phyloP scores from a whole-genome alignment of 75 land plant species.

The Selaginella moellendorffii region DNA sequence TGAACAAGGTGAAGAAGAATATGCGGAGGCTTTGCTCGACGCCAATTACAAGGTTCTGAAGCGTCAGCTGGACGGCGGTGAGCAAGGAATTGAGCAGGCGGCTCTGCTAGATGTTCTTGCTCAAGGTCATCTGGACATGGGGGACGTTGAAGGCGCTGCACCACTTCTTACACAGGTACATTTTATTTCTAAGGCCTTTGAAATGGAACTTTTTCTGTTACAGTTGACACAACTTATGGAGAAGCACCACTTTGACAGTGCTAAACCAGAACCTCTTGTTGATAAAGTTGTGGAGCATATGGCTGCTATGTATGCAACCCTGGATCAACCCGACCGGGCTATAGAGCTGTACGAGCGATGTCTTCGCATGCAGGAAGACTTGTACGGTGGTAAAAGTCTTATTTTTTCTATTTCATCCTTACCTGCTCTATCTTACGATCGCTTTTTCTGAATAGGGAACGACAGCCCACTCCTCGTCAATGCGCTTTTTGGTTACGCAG shows the following conservation, averaged over 20 bases:
- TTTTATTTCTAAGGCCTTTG: neutral
- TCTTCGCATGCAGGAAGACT: constrained; percentile 37
- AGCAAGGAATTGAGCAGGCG: constrained; percentile 53
- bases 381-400: neutral
- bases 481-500: constrained; percentile 51
- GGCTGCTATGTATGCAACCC: constrained; percentile 55
- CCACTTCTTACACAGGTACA: constrained; percentile 43
- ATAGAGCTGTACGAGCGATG: constrained; percentile 31
- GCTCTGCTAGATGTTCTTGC: constrained; percentile 67
- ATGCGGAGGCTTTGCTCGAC: constrained; percentile 39
- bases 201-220: too few species aligned
- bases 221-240: too few species aligned
- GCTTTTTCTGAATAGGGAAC: constrained; percentile 31
- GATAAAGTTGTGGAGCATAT: constrained; percentile 52
- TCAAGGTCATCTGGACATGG: constrained; percentile 42
- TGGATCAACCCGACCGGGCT: constrained; percentile 54
- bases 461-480: constrained; percentile 37
- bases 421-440: neutral
- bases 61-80: constrained; percentile 47
- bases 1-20: constrained; percentile 35
- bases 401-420: neutral
- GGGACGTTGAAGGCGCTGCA: constrained; percentile 30
- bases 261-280: constrained; percentile 26
- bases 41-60: constrained; percentile 60
- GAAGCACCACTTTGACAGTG: too few species aligned